A percentile compares a stretch with the other conserved stretches of the same genome.
Evolutionary conservation across 306 rosid species (phyloP).

Genomic region (Cercis canadensis): DNA sequence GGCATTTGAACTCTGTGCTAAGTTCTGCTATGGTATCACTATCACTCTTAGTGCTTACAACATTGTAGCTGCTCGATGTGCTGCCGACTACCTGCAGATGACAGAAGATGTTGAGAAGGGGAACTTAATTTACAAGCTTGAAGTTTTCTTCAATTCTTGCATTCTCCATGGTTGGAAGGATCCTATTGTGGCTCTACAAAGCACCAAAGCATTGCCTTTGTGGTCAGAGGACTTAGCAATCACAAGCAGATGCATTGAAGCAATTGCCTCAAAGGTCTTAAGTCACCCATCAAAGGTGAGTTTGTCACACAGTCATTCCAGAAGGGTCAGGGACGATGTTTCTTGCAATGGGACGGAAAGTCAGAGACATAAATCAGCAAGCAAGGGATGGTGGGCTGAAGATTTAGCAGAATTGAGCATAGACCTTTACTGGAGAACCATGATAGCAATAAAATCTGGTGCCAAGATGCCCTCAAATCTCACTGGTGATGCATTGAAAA

Average conservation of each 20-base stretch:
- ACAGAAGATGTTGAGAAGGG: slow-evolving; percentile 97
- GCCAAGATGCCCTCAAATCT: slow-evolving; percentile 69
- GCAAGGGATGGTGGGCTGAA: slow-evolving; percentile 97
- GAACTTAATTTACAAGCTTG: slow-evolving; percentile 80
- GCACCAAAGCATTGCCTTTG: slow-evolving; percentile 70
- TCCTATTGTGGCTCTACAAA: slow-evolving; percentile 78
- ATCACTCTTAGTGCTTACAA: slow-evolving; percentile 93
- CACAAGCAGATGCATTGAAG: slow-evolving; percentile 82
- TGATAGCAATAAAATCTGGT: slow-evolving; percentile 87
- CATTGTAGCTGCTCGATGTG: slow-evolving; percentile 82
- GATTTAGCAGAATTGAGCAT: slow-evolving; percentile 91
- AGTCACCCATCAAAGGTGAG: slow-evolving; percentile 79
- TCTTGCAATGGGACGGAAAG: slow-evolving; percentile 83
- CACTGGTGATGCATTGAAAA: slow-evolving; percentile 83
- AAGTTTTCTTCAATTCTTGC: slow-evolving; percentile 89
- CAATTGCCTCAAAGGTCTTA: slow-evolving; percentile 72
- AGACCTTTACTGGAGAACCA: slow-evolving; percentile 93
- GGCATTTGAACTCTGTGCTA: slow-evolving; percentile 91
- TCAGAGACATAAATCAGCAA: slow-evolving; percentile 55
- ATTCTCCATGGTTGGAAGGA: slow-evolving; percentile 96
- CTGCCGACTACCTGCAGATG: slow-evolving; percentile 93
- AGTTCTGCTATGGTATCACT: slow-evolving; percentile 93
- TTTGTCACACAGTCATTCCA: slow-evolving; percentile 77
- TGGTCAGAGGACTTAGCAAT: slow-evolving; percentile 92
- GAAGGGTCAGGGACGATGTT: slow-evolving; percentile 70